Percentiles rank a stretch among this genome's conserved stretches.
Conservation (phyloP, 2,329 filamentous ascomycete species). For the Phyllosticta ampelicida region DNA sequence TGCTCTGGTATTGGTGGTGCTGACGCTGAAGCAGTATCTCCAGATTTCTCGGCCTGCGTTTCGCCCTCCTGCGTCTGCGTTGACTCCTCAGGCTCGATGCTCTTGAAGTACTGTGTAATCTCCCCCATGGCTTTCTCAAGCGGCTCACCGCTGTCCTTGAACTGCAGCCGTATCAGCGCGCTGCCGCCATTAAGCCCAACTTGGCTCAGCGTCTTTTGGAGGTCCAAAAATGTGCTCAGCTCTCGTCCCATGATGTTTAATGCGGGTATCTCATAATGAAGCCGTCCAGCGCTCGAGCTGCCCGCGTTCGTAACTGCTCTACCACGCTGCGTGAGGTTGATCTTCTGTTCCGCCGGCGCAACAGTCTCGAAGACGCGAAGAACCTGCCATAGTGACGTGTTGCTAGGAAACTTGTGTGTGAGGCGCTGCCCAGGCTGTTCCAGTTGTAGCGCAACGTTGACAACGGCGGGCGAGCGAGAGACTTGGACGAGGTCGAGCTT, state of each 20-base stretch:
- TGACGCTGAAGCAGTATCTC: conserved; percentile 18
- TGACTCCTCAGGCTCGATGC: conserved; percentile 17
- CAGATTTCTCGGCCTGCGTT: conserved; percentile 19
- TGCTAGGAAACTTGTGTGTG: conserved; percentile 77
- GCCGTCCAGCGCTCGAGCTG: conserved; percentile 52
- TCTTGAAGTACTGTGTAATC: conserved; percentile 65
- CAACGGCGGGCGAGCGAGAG: conserved; percentile 72
- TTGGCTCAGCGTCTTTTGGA: conserved; percentile 82
- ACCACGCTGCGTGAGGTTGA: conserved; percentile 75
- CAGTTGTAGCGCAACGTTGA: conserved; percentile 82
- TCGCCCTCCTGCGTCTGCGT: conserved; percentile 12
- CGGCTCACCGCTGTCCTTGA: conserved; percentile 64
- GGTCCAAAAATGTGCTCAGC: conserved; percentile 62
- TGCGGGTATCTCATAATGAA: conserved; percentile 82
- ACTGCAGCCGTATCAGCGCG: conserved; percentile 66
- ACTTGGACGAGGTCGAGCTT: conserved; percentile 85
- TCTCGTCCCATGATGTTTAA: conserved; percentile 76
- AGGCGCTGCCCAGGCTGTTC: conserved; percentile 62
- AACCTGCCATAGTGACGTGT: conserved; percentile 80
- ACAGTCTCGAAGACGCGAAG: conserved; percentile 79
- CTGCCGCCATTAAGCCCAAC: conserved; percentile 79
- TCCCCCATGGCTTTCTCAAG: conserved; percentile 76
- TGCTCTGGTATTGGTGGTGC: conserved; percentile 12
- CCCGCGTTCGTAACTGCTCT: conserved; percentile 52
- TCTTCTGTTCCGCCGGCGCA: conserved; percentile 34